phyloP scores from a whole-genome alignment of 225 moss, liverwort and hornwort species.

The Antitrichia curtipendula region DNA sequence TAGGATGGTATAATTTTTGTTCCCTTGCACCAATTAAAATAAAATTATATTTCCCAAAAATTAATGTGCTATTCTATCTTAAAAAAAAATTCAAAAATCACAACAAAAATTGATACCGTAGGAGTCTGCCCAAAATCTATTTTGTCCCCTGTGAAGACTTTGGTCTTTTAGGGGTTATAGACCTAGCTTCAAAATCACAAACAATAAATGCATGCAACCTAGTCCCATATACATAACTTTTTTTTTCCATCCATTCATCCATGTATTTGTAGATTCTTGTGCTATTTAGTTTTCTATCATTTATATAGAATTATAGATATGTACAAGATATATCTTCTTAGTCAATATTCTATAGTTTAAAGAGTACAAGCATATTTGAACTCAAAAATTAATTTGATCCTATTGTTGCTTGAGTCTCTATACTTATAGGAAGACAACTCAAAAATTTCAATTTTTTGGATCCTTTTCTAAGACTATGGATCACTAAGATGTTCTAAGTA shows the following conservation, averaged over 20 bases:
- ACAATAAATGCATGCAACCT: background rate
- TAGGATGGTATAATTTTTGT: background rate
- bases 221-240: background rate
- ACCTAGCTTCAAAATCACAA: background rate
- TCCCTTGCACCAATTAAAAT: fast-evolving
- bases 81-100: background rate
- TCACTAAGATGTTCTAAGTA: background rate
- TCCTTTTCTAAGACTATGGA: background rate
- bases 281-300: background rate
- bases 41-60: fast-evolving
- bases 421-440: background rate
- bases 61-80: background rate
- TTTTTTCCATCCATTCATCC: background rate
- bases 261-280: background rate
- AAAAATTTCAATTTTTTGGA: background rate
- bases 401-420: background rate
- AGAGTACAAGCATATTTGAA: background rate
- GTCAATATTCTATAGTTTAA: background rate
- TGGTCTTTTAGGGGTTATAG: fast-evolving
- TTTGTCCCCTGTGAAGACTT: fast-evolving
- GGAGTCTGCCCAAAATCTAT: fast-evolving
- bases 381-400: background rate
- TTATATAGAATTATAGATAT: background rate
- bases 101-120: background rate
- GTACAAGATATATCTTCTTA: fast-evolving